These are phyloP conservation scores for Lycium ferocissimum DNA, from an alignment of 257 asterid genomes.

Conservation along the genomic window DNA sequence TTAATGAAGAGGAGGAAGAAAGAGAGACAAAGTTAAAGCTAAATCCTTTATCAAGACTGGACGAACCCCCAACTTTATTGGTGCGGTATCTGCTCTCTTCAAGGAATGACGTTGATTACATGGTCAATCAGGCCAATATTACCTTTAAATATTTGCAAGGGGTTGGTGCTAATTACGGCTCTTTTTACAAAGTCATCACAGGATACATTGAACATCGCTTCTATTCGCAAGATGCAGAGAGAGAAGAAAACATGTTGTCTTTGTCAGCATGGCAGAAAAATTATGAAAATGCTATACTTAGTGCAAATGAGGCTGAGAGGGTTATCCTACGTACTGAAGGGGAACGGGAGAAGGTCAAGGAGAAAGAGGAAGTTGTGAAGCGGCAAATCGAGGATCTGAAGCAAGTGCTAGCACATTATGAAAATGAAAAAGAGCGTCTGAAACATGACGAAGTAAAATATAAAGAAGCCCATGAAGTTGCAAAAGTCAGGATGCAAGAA, in stretches of 20 bases:
- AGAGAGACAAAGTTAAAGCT: constrained; percentile 4
- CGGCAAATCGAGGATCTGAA: not conserved
- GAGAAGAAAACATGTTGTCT: not conserved
- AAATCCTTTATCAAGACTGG: constrained; percentile 16
- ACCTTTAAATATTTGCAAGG: not conserved
- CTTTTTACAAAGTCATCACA: not conserved
- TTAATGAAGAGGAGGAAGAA: not conserved
- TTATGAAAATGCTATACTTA: not conserved
- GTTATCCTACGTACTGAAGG: not conserved
- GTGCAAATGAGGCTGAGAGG: not conserved
- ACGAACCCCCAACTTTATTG: constrained; percentile 4
- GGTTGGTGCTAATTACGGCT: not conserved
- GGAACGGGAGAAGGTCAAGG: not conserved
- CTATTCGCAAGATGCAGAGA: not conserved
- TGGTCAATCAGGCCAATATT: not conserved
- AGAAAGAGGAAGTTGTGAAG: not conserved
- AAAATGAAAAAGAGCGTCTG: not conserved
- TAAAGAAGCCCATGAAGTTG: not conserved
- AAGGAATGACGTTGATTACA: not conserved
- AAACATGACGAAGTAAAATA: not conserved
- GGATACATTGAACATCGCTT: not conserved
- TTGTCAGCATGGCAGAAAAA: not conserved
- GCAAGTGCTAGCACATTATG: not conserved
- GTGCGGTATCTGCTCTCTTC: constrained; percentile 1
- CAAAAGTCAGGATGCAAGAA: not conserved